phyloP scores from a whole-genome alignment of 305 asterid species.

The Rubia peregrina region DNA sequence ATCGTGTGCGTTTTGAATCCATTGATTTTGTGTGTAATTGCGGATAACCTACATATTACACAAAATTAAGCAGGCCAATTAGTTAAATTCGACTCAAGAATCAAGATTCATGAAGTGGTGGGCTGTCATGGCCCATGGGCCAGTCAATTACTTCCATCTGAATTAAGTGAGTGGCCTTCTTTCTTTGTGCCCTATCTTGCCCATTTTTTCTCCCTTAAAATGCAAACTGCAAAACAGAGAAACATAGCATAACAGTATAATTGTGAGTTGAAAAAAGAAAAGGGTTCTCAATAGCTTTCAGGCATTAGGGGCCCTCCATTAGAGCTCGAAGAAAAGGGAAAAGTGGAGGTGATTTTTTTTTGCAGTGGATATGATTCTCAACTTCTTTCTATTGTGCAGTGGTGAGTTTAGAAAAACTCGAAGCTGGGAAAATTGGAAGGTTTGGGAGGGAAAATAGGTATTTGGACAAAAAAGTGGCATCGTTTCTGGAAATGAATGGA shows the following conservation, averaged over 20 bases:
- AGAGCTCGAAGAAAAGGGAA: slow-evolving; percentile 20
- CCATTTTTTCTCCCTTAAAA: no score
- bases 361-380: slow-evolving; percentile 10
- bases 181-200: no score
- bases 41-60: no score
- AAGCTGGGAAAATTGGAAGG: slow-evolving; percentile 15
- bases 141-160: no score
- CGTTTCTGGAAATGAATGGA: slow-evolving; percentile 12
- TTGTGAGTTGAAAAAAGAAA: slow-evolving; percentile 2
- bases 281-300: slow-evolving; percentile 17
- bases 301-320: slow-evolving; percentile 56
- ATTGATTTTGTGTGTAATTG: no score
- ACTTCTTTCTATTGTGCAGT: background rate
- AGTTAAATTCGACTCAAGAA: no score
- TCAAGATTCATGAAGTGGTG: no score
- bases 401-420: slow-evolving; percentile 21
- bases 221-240: slow-evolving; percentile 25
- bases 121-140: no score
- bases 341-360: slow-evolving; percentile 19
- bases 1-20: no score
- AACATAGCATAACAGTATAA: background rate
- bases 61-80: no score
- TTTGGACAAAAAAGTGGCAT: slow-evolving; percentile 2
- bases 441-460: slow-evolving; percentile 29
- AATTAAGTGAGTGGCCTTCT: no score